phyloP scores from a whole-genome alignment of 23 red algal genomes.

The Chondrus crispus region DNA sequence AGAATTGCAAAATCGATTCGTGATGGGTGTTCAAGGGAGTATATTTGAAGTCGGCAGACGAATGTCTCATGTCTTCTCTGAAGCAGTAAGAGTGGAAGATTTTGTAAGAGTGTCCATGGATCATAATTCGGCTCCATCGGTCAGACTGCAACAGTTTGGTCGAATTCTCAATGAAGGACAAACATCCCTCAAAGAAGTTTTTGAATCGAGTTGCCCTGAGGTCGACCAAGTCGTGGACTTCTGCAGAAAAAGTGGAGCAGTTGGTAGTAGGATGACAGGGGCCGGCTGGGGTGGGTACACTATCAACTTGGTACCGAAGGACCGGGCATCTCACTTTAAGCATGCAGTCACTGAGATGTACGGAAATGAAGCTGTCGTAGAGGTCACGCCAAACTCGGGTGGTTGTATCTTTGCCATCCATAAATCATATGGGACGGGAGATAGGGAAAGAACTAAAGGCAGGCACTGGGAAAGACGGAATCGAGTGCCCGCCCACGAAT shows the following conservation, averaged over 20 bases:
- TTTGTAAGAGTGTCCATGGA: not conserved
- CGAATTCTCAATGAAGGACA: slow-evolving; percentile 50
- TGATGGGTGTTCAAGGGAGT: slow-evolving; percentile 28
- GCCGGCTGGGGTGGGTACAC: slow-evolving; percentile 67
- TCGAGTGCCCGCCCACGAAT: no score
- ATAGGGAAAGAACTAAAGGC: not conserved
- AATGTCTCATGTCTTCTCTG: slow-evolving; percentile 52
- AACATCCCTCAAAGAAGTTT: slow-evolving; percentile 11
- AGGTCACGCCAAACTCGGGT: slow-evolving; percentile 16
- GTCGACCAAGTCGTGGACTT: slow-evolving; percentile 42
- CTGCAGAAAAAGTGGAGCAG: slow-evolving; percentile 30
- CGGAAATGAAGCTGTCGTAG: slow-evolving; percentile 28
- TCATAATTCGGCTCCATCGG: not conserved
- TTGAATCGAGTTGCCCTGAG: slow-evolving; percentile 45
- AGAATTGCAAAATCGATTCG: slow-evolving; percentile 47
- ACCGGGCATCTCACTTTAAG: not conserved
- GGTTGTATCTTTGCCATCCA: slow-evolving; percentile 54
- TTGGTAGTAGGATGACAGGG: slow-evolving; percentile 45
- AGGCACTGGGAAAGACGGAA: not conserved
- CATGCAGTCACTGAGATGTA: not conserved
- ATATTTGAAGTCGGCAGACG: slow-evolving; percentile 33
- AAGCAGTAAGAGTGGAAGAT: slow-evolving; percentile 44
- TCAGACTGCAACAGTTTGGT: slow-evolving; percentile 12
- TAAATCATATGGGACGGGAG: not conserved
- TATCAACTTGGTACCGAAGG: slow-evolving; percentile 37